Evolutionary conservation across 2,329 filamentous ascomycete species (phyloP).

Genomic region (Colletotrichum sp.): DNA sequence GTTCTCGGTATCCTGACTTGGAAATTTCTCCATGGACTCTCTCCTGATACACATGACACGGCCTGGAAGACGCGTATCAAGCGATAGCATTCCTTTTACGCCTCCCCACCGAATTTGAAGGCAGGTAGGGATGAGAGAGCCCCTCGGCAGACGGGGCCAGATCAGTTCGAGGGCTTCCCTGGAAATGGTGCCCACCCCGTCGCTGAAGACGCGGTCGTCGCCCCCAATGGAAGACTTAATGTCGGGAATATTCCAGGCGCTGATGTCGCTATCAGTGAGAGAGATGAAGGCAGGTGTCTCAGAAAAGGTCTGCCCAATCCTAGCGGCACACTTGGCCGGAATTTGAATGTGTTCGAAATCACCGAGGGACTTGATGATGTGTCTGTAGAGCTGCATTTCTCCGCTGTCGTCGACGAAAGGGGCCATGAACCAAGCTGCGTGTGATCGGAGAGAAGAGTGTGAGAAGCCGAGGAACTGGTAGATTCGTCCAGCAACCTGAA

Average conservation of each 20-base stretch:
- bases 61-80: conserved; percentile 67
- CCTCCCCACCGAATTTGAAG: conserved; percentile 79
- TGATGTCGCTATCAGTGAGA: conserved; percentile 43
- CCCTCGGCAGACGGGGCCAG: conserved; percentile 56
- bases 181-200: conserved; percentile 81
- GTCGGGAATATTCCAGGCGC: conserved; percentile 46
- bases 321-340: conserved; percentile 61
- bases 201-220: conserved; percentile 69
- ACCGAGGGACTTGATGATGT: conserved; percentile 54
- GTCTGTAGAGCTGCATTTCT: conserved; percentile 38
- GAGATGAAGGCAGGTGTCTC: conserved; percentile 72
- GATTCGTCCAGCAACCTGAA: conserved; percentile 66
- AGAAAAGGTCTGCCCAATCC: conserved; percentile 73
- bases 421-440: conserved; percentile 70
- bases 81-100: conserved; percentile 78
- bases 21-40: conserved; percentile 82
- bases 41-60: conserved; percentile 65
- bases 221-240: conserved; percentile 50
- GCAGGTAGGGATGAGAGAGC: conserved; percentile 60
- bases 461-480: conserved; percentile 80
- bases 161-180: conserved; percentile 61
- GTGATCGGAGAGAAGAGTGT: conserved; percentile 75
- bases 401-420: conserved; percentile 44
- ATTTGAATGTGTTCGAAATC: conserved; percentile 55
- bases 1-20: conserved; percentile 55